Evolutionary conservation across 768 basidiomycete genomes (phyloP).

Genomic region (Phlegmacium glaucopus): DNA sequence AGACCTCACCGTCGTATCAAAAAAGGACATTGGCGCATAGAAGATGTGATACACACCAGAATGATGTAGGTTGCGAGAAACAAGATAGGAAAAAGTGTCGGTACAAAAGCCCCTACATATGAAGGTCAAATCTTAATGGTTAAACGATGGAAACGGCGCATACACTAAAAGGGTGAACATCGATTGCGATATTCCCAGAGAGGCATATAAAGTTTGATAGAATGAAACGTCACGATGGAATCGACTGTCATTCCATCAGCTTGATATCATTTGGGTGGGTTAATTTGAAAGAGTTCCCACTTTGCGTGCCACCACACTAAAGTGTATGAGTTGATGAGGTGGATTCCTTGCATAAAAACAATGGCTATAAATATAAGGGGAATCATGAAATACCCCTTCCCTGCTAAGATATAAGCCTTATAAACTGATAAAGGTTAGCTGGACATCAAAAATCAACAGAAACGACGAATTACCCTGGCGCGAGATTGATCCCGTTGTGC

Average conservation of each 20-base stretch:
- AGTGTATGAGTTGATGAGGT: constrained; percentile 62
- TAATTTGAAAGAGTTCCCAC: constrained; percentile 28
- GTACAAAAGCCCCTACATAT: constrained; percentile 44
- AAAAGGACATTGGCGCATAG: constrained; percentile 74
- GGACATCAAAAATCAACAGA: neutral
- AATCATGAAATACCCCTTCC: constrained; percentile 43
- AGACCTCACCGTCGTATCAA: constrained; percentile 58
- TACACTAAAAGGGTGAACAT: constrained; percentile 56
- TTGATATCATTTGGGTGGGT: neutral
- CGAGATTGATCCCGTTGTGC: constrained; percentile 63
- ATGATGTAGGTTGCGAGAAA: constrained; percentile 62
- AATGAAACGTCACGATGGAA: constrained; percentile 50
- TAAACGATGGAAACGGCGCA: constrained; percentile 13
- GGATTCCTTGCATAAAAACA: constrained; percentile 57
- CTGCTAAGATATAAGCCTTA: constrained; percentile 55
- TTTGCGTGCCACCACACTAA: constrained; percentile 72
- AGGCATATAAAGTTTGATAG: constrained; percentile 64
- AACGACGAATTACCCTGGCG: constrained; percentile 32
- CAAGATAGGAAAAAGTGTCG: constrained; percentile 54
- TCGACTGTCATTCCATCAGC: constrained; percentile 24
- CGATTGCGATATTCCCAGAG: constrained; percentile 53
- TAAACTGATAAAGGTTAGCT: constrained; percentile 42
- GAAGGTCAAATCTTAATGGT: neutral
- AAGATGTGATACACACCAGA: constrained; percentile 54
- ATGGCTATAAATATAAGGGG: constrained; percentile 50